Percentiles rank a stretch among this genome's conserved stretches.
phyloP scores from a whole-genome alignment of 352 stramenopile species.

The Globisporangium emineosum region DNA sequence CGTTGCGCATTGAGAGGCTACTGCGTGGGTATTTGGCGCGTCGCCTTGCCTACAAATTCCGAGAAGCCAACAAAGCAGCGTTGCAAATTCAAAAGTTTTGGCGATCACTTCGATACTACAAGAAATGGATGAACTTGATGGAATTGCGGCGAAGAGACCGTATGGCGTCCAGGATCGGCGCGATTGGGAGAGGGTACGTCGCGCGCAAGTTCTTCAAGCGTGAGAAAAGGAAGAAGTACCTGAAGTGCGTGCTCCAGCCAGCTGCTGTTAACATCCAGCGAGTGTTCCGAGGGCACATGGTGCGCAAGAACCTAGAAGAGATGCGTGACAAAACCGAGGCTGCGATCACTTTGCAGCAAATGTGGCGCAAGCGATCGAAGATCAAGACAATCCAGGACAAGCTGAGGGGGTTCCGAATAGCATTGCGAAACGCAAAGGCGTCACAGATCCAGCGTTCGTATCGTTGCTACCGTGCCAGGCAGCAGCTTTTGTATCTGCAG shows the following conservation, averaged over 20 bases:
- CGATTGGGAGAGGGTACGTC: conserved; percentile 56
- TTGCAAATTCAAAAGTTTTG: conserved; percentile 51
- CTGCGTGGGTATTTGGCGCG: conserved; percentile 57
- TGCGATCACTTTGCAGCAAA: conserved; percentile 72
- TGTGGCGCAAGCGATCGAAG: conserved; percentile 52
- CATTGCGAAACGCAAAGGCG: conserved; percentile 39
- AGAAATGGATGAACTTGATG: conserved; percentile 56
- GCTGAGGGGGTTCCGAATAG: conserved; percentile 35
- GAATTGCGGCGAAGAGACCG: conserved; percentile 34
- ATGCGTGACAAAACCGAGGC: conserved; percentile 57
- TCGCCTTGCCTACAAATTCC: conserved; percentile 29
- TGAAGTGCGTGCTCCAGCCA: conserved; percentile 43
- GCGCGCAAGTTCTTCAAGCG: conserved; percentile 50
- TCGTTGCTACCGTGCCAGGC: conserved; percentile 52
- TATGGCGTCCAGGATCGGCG: conserved; percentile 66
- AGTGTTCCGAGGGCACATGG: conserved; percentile 64
- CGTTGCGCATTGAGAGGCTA: conserved; percentile 45
- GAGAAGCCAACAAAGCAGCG: conserved; percentile 26
- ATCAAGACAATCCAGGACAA: conserved; percentile 40
- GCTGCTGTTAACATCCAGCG: conserved; percentile 54
- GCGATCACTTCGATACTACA: conserved; percentile 38
- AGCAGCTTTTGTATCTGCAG: conserved; percentile 34
- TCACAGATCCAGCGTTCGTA: conserved; percentile 54
- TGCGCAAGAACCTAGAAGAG: conserved; percentile 49
- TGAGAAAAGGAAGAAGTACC: conserved; percentile 40